A percentile compares a stretch with the other conserved stretches of the same genome.
Evolutionary conservation across 192 early-diverging fungal species (phyloP).

Genomic region (Coemansia sp.): DNA sequence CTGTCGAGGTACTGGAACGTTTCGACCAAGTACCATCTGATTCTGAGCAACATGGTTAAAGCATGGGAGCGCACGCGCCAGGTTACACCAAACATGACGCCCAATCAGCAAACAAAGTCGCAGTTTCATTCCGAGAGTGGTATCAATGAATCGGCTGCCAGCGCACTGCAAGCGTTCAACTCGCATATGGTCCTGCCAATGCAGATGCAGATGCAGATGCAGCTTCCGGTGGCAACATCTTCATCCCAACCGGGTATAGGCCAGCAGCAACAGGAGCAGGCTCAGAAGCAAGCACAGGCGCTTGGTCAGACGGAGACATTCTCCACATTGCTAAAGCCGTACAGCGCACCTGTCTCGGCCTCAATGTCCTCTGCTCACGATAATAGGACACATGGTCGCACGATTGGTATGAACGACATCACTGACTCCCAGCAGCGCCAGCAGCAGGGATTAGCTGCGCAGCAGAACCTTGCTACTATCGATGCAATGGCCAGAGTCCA

Average conservation of each 20-base stretch:
- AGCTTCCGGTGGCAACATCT: slow-evolving; percentile 10
- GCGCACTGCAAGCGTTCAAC: slow-evolving; percentile 24
- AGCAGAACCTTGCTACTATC: neutral
- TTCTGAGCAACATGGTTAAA: slow-evolving; percentile 54
- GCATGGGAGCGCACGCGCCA: slow-evolving; percentile 54
- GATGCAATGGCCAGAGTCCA: neutral
- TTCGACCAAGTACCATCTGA: slow-evolving; percentile 51
- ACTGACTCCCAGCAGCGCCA: slow-evolving; percentile 6
- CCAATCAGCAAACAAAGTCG: slow-evolving; percentile 14
- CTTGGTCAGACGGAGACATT: slow-evolving; percentile 9
- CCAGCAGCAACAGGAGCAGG: neutral
- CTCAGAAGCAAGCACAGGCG: neutral
- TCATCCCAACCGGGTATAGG: neutral
- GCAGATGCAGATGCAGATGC: slow-evolving; percentile 53
- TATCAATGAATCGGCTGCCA: slow-evolving; percentile 21
- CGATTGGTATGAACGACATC: neutral
- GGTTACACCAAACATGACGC: slow-evolving; percentile 33
- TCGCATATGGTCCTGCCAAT: slow-evolving; percentile 26
- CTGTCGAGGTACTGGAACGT: slow-evolving; percentile 54
- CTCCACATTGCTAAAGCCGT: slow-evolving; percentile 36
- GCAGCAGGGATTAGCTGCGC: neutral
- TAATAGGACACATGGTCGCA: neutral
- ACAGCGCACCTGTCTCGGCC: slow-evolving; percentile 8
- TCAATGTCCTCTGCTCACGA: neutral
- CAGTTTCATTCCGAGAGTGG: slow-evolving; percentile 1